Evolutionary conservation across 805 yeast species (phyloP).

Genomic region (Jamesozyma jinghongensis): DNA sequence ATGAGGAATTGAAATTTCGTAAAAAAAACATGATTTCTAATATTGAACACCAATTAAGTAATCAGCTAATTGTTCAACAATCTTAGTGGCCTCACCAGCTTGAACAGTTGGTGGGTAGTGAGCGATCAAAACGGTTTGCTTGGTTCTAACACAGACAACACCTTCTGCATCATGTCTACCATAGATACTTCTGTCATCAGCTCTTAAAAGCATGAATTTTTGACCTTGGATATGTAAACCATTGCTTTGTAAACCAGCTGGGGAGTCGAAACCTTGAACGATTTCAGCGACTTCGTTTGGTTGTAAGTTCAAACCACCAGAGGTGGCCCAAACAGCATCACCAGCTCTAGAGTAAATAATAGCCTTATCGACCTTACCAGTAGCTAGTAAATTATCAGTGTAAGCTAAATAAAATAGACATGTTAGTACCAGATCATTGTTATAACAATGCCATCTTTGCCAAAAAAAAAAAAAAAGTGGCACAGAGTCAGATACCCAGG

Average conservation of each 20-base stretch:
- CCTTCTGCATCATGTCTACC: constrained; percentile 90
- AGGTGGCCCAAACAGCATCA: constrained; percentile 87
- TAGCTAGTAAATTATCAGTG: constrained; percentile 83
- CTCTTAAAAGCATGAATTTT: constrained; percentile 80
- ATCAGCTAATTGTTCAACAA: constrained; percentile 93
- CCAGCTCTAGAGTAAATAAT: constrained; percentile 93
- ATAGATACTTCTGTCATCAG: constrained; percentile 88
- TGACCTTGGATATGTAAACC: constrained; percentile 81
- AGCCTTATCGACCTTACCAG: constrained; percentile 86
- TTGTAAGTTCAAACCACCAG: constrained; percentile 55
- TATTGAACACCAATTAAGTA: constrained; percentile 83
- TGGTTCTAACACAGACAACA: constrained; percentile 82
- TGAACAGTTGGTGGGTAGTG: constrained; percentile 88
- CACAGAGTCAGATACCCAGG: no score
- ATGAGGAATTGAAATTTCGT: no score
- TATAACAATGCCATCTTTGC: neutral
- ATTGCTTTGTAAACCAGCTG: constrained; percentile 67
- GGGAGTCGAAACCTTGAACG: constrained; percentile 72
- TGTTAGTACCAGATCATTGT: neutral
- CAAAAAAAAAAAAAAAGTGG: neutral
- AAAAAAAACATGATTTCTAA: constrained; percentile 28
- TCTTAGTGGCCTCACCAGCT: constrained; percentile 91
- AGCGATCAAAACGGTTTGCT: constrained; percentile 85
- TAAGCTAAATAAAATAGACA: constrained; percentile 50
- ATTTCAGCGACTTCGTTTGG: constrained; percentile 64